Evolutionary conservation across 495 filamentous ascomycete genomes (phyloP).

Genomic region (Xylaria castorea): DNA sequence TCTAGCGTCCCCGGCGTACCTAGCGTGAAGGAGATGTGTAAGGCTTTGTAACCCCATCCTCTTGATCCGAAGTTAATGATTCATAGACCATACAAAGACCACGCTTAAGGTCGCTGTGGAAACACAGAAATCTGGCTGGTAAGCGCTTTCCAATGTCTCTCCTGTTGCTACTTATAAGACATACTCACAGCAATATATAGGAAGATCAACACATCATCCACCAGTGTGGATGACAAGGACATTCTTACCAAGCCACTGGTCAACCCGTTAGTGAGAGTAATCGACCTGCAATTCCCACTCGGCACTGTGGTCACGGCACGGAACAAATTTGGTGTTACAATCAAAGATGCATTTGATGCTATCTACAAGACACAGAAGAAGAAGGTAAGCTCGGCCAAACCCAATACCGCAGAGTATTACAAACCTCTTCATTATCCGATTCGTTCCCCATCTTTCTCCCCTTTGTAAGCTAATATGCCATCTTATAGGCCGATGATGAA

Average conservation of each 20-base stretch:
- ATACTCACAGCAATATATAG: conserved; percentile 50
- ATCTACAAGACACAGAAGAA: conserved; percentile 96
- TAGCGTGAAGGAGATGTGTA: conserved; percentile 89
- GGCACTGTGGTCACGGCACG: conserved; percentile 88
- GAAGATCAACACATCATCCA: conserved; percentile 88
- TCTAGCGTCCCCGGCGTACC: conserved; percentile 71
- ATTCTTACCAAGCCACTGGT: conserved; percentile 80
- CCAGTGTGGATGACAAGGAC: conserved; percentile 77
- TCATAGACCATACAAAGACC: conserved; percentile 73
- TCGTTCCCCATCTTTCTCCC: neutral
- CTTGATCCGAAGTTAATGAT: conserved; percentile 16
- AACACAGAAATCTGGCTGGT: conserved; percentile 91
- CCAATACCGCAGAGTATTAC: neutral
- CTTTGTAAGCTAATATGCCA: neutral
- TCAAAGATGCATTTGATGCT: conserved; percentile 92
- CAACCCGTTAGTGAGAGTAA: conserved; percentile 85
- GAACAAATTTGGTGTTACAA: conserved; percentile 90
- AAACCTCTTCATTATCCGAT: neutral
- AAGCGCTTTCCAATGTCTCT: conserved; percentile 42
- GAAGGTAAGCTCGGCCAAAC: conserved; percentile 61
- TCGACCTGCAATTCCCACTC: conserved; percentile 86
- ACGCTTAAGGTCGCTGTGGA: conserved; percentile 81
- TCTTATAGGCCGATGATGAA: conserved; percentile 84
- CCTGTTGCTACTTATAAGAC: conserved; percentile 3
- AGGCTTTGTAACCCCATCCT: conserved; percentile 34